These are phyloP conservation scores for Letharia columbiana DNA, from an alignment of 495 filamentous ascomycete genomes.

Conservation along the genomic window DNA sequence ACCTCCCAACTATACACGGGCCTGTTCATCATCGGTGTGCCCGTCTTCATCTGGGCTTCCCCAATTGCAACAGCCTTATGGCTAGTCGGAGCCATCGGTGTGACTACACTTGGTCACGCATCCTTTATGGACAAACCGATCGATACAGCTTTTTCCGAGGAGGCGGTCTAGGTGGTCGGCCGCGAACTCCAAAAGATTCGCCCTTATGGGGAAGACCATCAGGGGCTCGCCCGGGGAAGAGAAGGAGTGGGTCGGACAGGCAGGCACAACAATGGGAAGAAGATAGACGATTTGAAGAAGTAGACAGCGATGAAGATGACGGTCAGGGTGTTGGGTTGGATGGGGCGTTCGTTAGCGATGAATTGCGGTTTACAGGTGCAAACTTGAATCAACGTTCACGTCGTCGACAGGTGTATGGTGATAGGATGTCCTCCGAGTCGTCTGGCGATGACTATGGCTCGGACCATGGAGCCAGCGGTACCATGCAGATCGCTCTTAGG, in stretches of 20 bases:
- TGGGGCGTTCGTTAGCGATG: conserved; percentile 47
- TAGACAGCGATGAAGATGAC: conserved; percentile 59
- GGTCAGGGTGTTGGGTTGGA: conserved; percentile 48
- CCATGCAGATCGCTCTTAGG: conserved; percentile 46
- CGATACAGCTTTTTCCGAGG: conserved; percentile 99
- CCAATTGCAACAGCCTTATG: conserved; percentile 76
- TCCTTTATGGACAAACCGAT: conserved; percentile 97
- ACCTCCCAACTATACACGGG: conserved; percentile 94
- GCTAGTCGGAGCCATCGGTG: conserved; percentile 88
- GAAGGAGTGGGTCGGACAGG: conserved; percentile 49
- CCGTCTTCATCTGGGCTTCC: conserved; percentile 73
- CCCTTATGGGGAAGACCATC: conserved; percentile 98
- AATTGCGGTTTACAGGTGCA: conserved; percentile 53
- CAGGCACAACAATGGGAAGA: conserved; percentile 42
- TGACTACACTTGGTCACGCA: conserved; percentile 89
- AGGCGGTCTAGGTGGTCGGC: conserved; percentile 99
- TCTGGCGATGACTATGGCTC: conserved; percentile 48
- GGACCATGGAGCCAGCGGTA: conserved; percentile 40
- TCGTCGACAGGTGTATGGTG: conserved; percentile 39
- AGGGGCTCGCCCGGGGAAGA: conserved; percentile 62
- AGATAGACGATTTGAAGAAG: conserved; percentile 56
- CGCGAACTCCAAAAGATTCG: conserved; percentile 95
- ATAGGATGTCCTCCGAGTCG: conserved; percentile 37
- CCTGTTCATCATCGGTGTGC: conserved; percentile 69
- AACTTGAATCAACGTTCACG: conserved; percentile 42